Base-by-base conservation (phyloP, 345 rosid genomes). In the Brassica carinata region DNA sequence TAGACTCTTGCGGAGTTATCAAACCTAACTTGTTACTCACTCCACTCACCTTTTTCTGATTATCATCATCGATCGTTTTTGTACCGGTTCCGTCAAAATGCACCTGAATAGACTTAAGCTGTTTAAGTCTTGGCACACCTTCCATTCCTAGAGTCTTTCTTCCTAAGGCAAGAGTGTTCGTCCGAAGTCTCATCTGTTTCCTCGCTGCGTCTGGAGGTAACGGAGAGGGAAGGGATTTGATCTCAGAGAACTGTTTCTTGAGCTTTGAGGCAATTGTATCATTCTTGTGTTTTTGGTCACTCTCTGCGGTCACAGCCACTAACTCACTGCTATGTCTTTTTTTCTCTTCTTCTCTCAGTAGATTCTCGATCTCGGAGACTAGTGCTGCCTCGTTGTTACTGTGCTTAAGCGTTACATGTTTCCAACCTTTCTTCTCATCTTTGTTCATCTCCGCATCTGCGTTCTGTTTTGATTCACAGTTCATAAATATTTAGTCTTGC, bases 151-250 rank as follows among this genome's bases (percentile, higher is more conserved):
- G 68, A 64, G 87, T 82, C 74, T 81, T 76, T 81, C 82, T 71
- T 79, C 87, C 84, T 8, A 74, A 38, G 62, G 87, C 86, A 78
- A 86, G 85, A 75, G 87, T 87, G 71, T 86, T 89, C 71, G 91
- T 89, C 72, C 92, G 86, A 69, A 91, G 85, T 65, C 84, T 80
- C 71, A 77, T 77, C 80, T 87, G 91, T 83, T 81, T 90, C 81
- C 72, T 75, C 11, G 69, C 83, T 68, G 83, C 83, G 14, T 80
- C 87, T 31, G 84, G 86, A 27, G 88, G 84, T 69, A 86, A 82
- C 40, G 76, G 74, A 31, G 68, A 71, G 27, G 75, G 74, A 36
- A 19, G 63, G 17, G 83, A 51, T 48, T 82, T 83, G 67, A 86
- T 84, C 75, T 84, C 87, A 8, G 79, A 77, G 79, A 77, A 77